Evolutionary conservation across 2,329 filamentous ascomycete genomes (phyloP).

Genomic region (Aspergillus nomiae): DNA sequence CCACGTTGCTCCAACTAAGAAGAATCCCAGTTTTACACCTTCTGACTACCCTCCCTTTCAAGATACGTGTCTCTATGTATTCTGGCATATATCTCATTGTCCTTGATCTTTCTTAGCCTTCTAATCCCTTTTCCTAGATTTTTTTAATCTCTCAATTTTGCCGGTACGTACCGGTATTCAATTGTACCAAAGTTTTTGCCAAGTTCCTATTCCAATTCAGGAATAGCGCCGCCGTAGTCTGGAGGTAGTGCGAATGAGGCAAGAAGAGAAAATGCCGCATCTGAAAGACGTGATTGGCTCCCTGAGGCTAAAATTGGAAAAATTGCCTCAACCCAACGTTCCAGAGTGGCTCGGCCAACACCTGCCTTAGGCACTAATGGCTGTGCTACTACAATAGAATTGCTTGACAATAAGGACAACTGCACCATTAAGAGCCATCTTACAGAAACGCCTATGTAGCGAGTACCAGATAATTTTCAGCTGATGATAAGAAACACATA

Average conservation of each 20-base stretch:
- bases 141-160: not conserved
- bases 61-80: not conserved
- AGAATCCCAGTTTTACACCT: not conserved
- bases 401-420: not conserved
- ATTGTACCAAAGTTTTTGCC: conserved; percentile 1
- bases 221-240: conserved; percentile 5
- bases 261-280: conserved; percentile 23
- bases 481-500: not conserved
- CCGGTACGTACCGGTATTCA: not conserved
- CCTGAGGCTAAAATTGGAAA: conserved; percentile 21
- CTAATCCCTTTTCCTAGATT: too few relatives aligned
- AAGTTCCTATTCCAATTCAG: conserved; percentile 1
- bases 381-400: not conserved
- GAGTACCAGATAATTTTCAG: not conserved
- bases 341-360: not conserved
- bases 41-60: not conserved
- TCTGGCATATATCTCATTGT: not conserved
- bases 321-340: conserved; percentile 7
- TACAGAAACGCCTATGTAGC: not conserved
- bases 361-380: not conserved
- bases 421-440: not conserved
- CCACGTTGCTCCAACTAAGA: conserved; percentile 13
- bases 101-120: not conserved
- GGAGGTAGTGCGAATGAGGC: conserved; percentile 3
- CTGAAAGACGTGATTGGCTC: conserved; percentile 17